Conservation (phyloP, 2,329 filamentous ascomycete genomes). For the Akanthomyces lecanii region DNA sequence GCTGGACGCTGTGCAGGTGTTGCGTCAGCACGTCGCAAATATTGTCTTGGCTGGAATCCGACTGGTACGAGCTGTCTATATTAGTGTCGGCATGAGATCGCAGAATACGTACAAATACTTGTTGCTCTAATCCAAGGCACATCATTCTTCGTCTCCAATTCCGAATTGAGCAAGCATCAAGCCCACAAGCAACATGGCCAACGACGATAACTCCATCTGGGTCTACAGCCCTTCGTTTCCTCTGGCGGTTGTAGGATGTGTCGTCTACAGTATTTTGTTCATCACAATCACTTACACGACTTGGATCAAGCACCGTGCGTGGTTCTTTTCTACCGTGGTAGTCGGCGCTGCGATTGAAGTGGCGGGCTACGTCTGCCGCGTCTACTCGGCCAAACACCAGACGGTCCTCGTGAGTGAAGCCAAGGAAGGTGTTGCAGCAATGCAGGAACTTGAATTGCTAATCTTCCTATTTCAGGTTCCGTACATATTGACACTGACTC, state of each 20-base stretch:
- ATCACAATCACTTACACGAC: slow-evolving; percentile 37
- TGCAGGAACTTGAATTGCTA: not conserved
- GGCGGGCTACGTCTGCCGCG: slow-evolving; percentile 37
- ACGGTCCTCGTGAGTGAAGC: slow-evolving; percentile 29
- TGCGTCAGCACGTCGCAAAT: not conserved
- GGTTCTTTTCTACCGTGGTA: slow-evolving; percentile 41
- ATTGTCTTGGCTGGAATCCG: not conserved
- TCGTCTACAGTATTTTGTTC: slow-evolving; percentile 38
- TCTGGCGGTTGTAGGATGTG: slow-evolving; percentile 37
- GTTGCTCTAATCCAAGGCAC: not conserved
- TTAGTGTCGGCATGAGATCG: not conserved
- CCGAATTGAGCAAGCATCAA: not conserved
- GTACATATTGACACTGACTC: slow-evolving; percentile 36
- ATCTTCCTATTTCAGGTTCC: slow-evolving; percentile 24
- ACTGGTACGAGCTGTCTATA: slow-evolving; percentile 5
- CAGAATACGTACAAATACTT: not conserved
- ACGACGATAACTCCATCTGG: slow-evolving; percentile 32
- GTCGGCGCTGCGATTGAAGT: slow-evolving; percentile 41
- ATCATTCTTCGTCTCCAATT: not conserved
- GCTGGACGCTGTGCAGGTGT: not conserved
- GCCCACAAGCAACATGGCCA: slow-evolving; percentile 22
- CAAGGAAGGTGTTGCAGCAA: not conserved
- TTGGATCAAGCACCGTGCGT: slow-evolving; percentile 37
- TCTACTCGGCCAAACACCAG: slow-evolving; percentile 33
- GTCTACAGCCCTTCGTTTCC: slow-evolving; percentile 41